Conservation (phyloP, 192 early-diverging fungal genomes). For the Lobulomyces angularis region DNA sequence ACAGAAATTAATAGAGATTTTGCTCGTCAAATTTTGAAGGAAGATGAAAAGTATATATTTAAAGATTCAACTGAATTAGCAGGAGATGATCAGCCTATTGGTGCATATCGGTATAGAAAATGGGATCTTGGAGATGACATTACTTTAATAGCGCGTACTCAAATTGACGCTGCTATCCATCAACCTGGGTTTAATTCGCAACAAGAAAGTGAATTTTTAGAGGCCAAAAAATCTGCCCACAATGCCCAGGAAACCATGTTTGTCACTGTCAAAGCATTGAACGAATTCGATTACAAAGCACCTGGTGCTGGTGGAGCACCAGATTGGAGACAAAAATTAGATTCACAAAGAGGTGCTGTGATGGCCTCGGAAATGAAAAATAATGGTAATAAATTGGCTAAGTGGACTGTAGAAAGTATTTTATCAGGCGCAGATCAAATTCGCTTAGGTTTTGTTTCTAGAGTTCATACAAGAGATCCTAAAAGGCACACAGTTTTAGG, state of each 20-base stretch:
- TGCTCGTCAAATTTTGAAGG: conserved; percentile 59
- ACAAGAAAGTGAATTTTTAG: conserved; percentile 21
- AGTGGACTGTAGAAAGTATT: conserved; percentile 89
- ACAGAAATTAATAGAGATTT: conserved; percentile 78
- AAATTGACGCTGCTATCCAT: conserved; percentile 66
- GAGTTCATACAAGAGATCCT: conserved; percentile 63
- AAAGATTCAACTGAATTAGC: conserved; percentile 69
- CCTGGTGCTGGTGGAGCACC: conserved; percentile 74
- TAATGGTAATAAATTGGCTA: conserved; percentile 85
- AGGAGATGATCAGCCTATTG: conserved; percentile 36
- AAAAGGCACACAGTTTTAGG: conserved; percentile 74
- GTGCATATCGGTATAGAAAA: conserved; percentile 77
- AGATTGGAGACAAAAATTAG: conserved; percentile 89
- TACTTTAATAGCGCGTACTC: conserved; percentile 73
- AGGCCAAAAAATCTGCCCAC: conserved; percentile 25
- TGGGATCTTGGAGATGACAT: conserved; percentile 68
- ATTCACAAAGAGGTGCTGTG: conserved; percentile 88
- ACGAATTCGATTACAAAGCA: conserved; percentile 84
- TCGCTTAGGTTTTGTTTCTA: conserved; percentile 73
- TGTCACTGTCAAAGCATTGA: conserved; percentile 69
- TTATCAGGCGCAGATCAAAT: conserved; percentile 81
- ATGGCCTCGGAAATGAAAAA: conserved; percentile 97
- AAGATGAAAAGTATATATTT: conserved; percentile 32
- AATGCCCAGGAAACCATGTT: conserved; percentile 26
- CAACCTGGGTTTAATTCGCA: conserved; percentile 11